Conservation (phyloP, 108 stramenopile species). For the Cyclotella sp. region DNA sequence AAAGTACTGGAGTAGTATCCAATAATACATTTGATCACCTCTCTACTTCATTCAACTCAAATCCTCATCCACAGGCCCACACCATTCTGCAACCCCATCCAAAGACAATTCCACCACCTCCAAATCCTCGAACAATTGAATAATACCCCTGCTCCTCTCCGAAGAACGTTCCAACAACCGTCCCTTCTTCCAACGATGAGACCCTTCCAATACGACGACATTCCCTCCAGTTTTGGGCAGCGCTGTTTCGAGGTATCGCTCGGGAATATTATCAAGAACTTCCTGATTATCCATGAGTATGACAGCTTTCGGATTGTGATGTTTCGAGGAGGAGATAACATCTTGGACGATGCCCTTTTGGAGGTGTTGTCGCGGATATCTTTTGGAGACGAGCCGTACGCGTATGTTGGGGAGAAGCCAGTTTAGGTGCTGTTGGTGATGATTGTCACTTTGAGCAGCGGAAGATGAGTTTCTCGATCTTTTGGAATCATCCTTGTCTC, state of each 20-base stretch:
- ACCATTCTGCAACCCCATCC: constrained; percentile 91
- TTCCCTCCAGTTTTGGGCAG: constrained; percentile 84
- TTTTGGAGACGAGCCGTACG: constrained; percentile 77
- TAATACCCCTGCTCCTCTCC: constrained; percentile 57
- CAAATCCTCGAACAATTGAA: constrained; percentile 86
- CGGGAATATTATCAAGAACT: constrained; percentile 74
- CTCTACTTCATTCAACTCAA: neutral
- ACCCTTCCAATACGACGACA: constrained; percentile 70
- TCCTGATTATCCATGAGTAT: constrained; percentile 72
- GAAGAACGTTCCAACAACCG: constrained; percentile 75
- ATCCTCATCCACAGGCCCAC: constrained; percentile 79
- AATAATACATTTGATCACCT: no score
- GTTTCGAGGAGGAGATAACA: constrained; percentile 45
- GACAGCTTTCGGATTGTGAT: constrained; percentile 57
- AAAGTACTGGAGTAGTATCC: no score
- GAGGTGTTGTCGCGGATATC: constrained; percentile 67
- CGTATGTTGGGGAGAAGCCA: constrained; percentile 90
- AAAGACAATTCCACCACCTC: constrained; percentile 71
- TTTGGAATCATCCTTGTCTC: constrained; percentile 13
- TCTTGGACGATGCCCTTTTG: constrained; percentile 87
- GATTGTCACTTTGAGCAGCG: neutral
- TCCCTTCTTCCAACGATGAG: constrained; percentile 66
- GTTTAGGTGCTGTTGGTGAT: constrained; percentile 6
- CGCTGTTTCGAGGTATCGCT: constrained; percentile 87
- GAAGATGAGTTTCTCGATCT: neutral